Percentiles rank a stretch among this genome's conserved stretches.
phyloP scores from a whole-genome alignment of 176 grass and related monocot species.

The Thalia dealbata region DNA sequence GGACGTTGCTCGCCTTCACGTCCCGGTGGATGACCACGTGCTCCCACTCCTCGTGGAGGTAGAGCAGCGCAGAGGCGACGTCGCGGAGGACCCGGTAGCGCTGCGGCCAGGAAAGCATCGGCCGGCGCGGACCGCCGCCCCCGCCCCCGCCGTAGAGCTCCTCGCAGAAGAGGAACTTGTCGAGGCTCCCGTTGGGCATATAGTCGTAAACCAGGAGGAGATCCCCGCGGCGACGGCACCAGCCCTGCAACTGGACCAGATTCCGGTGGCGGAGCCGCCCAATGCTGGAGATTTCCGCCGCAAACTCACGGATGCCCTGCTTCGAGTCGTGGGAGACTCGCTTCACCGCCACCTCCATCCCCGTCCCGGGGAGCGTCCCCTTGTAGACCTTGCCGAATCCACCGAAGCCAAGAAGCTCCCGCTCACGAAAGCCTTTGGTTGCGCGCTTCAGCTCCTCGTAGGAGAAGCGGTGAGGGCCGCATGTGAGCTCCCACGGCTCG shows the following conservation, averaged over 20 bases:
- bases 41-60: slow-evolving; percentile 83
- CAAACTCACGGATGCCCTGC: slow-evolving; percentile 68
- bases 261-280: slow-evolving; percentile 68
- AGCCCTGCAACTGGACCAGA: slow-evolving; percentile 76
- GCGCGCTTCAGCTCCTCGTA: slow-evolving; percentile 62
- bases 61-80: slow-evolving; percentile 51
- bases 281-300: slow-evolving; percentile 75
- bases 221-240: slow-evolving; percentile 68
- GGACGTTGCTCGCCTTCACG: slow-evolving; percentile 74
- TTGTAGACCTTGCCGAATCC: slow-evolving; percentile 95
- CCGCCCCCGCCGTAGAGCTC: not conserved
- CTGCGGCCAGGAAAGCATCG: slow-evolving; percentile 39
- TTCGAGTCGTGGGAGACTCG: slow-evolving; percentile 61
- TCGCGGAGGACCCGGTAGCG: slow-evolving; percentile 44
- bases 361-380: slow-evolving; percentile 33
- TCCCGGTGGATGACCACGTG: slow-evolving; percentile 90
- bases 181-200: slow-evolving; percentile 77
- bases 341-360: slow-evolving; percentile 60
- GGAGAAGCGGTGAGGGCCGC: slow-evolving; percentile 63
- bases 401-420: slow-evolving; percentile 59
- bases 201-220: slow-evolving; percentile 80
- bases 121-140: not conserved
- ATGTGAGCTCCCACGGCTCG: slow-evolving; percentile 64
- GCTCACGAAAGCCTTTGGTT: slow-evolving; percentile 61
- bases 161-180: slow-evolving; percentile 56